Conservation (phyloP, 2,329 filamentous ascomycete genomes). For the Dactylellina drechsleri region DNA sequence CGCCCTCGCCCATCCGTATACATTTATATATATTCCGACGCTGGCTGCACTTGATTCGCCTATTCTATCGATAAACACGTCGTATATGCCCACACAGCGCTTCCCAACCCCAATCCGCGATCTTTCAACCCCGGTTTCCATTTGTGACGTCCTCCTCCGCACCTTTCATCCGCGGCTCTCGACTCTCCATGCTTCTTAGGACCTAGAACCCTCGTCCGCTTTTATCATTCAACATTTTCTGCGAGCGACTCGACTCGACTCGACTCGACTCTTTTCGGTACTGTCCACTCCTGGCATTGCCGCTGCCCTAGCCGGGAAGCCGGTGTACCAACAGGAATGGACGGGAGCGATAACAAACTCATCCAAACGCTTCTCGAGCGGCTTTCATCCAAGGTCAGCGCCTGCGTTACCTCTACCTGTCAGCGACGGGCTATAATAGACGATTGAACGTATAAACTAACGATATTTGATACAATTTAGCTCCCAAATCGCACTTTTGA, state of each 20-base stretch:
- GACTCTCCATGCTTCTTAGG: constrained; percentile 5
- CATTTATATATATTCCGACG: not conserved
- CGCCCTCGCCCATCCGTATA: not conserved
- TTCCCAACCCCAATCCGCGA: not conserved
- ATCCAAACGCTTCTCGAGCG: constrained; percentile 59
- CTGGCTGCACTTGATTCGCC: not conserved
- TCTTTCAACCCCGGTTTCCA: not conserved
- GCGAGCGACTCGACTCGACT: not conserved
- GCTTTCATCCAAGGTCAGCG: constrained; percentile 57
- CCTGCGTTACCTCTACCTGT: not conserved
- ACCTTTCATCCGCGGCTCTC: not conserved
- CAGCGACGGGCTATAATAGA: too few species aligned
- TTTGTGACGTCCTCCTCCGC: not conserved
- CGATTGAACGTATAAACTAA: too few species aligned
- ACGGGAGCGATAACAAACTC: constrained; percentile 58
- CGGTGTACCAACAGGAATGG: constrained; percentile 53
- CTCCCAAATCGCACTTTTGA: constrained; percentile 58
- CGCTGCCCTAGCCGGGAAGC: constrained; percentile 26
- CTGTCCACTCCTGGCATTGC: not conserved
- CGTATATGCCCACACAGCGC: not conserved
- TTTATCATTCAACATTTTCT: not conserved
- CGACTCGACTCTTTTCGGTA: not conserved
- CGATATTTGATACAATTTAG: constrained; percentile 33
- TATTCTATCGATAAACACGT: not conserved
- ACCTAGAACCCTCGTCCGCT: not conserved